A percentile compares a stretch with the other conserved stretches of the same genome.
These are phyloP conservation scores for Alopecurus myosuroides DNA, from an alignment of 176 grass and related monocot species.

Conservation along the genomic window DNA sequence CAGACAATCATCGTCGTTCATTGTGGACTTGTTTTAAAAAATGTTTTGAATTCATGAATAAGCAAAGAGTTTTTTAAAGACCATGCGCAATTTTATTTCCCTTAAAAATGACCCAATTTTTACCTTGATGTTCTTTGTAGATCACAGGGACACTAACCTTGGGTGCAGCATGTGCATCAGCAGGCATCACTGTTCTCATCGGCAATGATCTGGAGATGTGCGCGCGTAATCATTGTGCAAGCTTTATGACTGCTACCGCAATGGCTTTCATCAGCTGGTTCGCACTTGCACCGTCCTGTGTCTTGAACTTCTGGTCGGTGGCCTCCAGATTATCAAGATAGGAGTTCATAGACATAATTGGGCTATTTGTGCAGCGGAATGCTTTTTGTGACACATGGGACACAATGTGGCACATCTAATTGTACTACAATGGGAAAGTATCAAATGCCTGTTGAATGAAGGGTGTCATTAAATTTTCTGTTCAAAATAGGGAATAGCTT, in stretches of 20 bases:
- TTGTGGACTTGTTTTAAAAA: neutral
- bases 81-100: neutral
- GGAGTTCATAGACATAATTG: neutral
- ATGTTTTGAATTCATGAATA: neutral
- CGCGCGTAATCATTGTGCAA: constrained; percentile 66
- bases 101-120: neutral
- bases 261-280: constrained; percentile 98
- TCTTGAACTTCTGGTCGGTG: constrained; percentile 90
- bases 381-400: neutral
- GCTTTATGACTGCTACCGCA: constrained; percentile 74
- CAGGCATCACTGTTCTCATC: constrained; percentile 88
- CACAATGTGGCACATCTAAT: neutral
- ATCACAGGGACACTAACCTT: constrained; percentile 84
- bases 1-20: neutral
- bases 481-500: constrained; percentile 55
- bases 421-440: constrained; percentile 23
- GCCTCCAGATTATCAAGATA: constrained; percentile 50
- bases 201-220: constrained; percentile 82
- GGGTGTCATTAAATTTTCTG: constrained; percentile 8
- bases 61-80: neutral
- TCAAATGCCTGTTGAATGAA: constrained; percentile 19
- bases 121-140: constrained; percentile 32
- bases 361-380: neutral
- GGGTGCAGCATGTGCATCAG: constrained; percentile 87
- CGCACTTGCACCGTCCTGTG: constrained; percentile 71